phyloP scores from a whole-genome alignment of 2,329 filamentous ascomycete species.

The Fusarium oxysporum region DNA sequence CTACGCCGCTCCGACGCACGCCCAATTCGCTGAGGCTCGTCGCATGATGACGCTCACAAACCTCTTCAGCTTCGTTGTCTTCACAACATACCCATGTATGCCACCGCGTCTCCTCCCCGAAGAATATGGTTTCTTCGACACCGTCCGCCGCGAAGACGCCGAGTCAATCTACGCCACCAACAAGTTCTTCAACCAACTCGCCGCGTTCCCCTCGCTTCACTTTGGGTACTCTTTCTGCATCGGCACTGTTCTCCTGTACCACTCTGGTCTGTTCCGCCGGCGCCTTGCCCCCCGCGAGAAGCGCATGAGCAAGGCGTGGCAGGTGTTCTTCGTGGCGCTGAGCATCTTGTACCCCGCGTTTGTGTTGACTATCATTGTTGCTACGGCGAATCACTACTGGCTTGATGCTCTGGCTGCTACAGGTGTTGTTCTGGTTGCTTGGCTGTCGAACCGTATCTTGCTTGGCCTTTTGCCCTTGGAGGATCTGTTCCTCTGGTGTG shows the following conservation, averaged over 20 bases:
- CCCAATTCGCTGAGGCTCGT: constrained; percentile 52
- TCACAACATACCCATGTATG: constrained; percentile 68
- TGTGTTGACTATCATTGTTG: constrained; percentile 68
- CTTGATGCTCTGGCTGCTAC: constrained; percentile 74
- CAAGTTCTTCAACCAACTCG: constrained; percentile 68
- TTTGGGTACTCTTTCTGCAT: constrained; percentile 68
- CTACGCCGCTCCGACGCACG: constrained; percentile 60
- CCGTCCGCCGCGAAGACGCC: constrained; percentile 58
- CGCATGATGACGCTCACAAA: constrained; percentile 65
- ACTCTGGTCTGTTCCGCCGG: constrained; percentile 59
- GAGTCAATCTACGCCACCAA: constrained; percentile 73
- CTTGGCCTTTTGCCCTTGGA: constrained; percentile 72
- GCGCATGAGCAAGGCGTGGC: constrained; percentile 45
- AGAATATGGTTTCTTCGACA: constrained; percentile 68
- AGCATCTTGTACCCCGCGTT: constrained; percentile 65
- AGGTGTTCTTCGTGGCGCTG: constrained; percentile 47
- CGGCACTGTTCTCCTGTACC: constrained; percentile 64
- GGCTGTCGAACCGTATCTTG: constrained; percentile 62
- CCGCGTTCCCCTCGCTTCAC: constrained; percentile 68
- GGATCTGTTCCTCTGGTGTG: constrained; percentile 72
- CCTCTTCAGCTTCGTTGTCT: constrained; percentile 65
- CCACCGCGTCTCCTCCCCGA: constrained; percentile 66
- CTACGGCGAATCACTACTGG: constrained; percentile 73
- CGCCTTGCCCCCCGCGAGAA: constrained; percentile 46
- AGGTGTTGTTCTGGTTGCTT: constrained; percentile 70